phyloP scores from a whole-genome alignment of 306 rosid species.

The Prunus mira region DNA sequence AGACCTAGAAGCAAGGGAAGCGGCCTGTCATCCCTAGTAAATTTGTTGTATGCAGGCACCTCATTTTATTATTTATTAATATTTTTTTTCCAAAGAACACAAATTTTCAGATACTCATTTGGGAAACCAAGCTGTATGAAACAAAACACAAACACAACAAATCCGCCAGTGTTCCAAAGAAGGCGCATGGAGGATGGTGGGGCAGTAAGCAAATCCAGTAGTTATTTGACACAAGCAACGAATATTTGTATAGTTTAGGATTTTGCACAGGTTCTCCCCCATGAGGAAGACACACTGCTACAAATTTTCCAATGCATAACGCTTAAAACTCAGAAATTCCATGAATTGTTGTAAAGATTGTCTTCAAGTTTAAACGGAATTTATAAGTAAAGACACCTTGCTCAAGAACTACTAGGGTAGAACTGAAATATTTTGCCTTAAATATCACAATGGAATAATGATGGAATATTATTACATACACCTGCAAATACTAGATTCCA shows the following conservation, averaged over 20 bases:
- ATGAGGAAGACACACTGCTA: no score
- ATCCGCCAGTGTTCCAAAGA: slow-evolving; percentile 1
- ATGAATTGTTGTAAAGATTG: no score
- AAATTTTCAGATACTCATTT: not conserved
- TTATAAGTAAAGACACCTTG: not conserved
- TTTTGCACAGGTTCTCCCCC: not conserved
- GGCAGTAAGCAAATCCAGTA: not conserved
- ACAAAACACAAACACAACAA: not conserved
- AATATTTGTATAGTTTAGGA: not conserved
- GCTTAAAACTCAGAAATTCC: no score
- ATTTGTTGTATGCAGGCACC: not conserved
- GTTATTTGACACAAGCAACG: not conserved
- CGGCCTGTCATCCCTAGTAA: not conserved
- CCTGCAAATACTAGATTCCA: slow-evolving; percentile 30
- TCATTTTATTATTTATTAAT: not conserved
- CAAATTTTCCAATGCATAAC: no score
- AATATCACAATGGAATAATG: slow-evolving; percentile 28
- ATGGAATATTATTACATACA: slow-evolving; percentile 36
- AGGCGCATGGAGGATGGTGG: not conserved
- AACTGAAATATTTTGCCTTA: slow-evolving; percentile 3
- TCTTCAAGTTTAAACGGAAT: no score
- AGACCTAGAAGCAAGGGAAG: not conserved
- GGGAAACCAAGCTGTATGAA: slow-evolving; percentile 1
- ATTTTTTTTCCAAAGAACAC: not conserved
- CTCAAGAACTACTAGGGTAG: not conserved